Evolutionary conservation across 2,329 filamentous ascomycete species (phyloP), one percentile per base, ranked within the genome.

Genomic region (Phyllosticta citrichinensis): DNA sequence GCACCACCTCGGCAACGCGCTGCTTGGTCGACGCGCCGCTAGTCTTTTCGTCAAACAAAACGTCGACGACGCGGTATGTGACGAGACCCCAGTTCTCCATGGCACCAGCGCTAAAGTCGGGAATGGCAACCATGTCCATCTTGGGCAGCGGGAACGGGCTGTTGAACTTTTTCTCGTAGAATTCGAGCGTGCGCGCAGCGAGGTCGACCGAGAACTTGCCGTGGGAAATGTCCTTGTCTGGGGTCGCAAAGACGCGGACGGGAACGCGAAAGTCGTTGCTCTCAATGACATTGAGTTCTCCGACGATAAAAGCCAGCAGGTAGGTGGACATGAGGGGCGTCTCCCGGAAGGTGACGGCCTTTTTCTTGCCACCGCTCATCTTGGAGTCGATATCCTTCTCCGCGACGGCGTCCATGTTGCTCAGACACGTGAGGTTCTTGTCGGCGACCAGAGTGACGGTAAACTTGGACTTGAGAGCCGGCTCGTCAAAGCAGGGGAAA

Each of bases 41-140:
- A 2, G 84, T 88, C 81, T 95, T 94, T 76, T 97, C 91, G 68
- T 97, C 93, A 64, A 96, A 84, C 62, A 97, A 82, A 55, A 97
- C 76, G 70, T 95, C 91, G 35, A 97, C 92, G 22, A 96, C 89
- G 65, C 93, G 88, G 78, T 97, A 97, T 6, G 93, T 97, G 67
- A 97, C 86, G 58, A 97, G 80, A 71, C 93, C 93, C 93, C 93
- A 97, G 75, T 97, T 97, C 81, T 97, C 92, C 92, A 97, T 97
- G 63, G 92, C 93, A 64, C 93, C 93, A 56, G 91, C 91, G 57
- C 91, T 91, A 73, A 97, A 97, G 73, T 97, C 93, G 17, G 93
- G 93, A 70, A 97, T 92, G 53, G 93, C 92, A 67, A 96, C 87
- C 87, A 96, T 94, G 75, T 96, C 91, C 89, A 96, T 94, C 82